A percentile compares a stretch with the other conserved stretches of the same genome.
Evolutionary conservation across 2,329 filamentous ascomycete genomes (phyloP).

Genomic region (Nothophaeocryptopus gaeumannii): DNA sequence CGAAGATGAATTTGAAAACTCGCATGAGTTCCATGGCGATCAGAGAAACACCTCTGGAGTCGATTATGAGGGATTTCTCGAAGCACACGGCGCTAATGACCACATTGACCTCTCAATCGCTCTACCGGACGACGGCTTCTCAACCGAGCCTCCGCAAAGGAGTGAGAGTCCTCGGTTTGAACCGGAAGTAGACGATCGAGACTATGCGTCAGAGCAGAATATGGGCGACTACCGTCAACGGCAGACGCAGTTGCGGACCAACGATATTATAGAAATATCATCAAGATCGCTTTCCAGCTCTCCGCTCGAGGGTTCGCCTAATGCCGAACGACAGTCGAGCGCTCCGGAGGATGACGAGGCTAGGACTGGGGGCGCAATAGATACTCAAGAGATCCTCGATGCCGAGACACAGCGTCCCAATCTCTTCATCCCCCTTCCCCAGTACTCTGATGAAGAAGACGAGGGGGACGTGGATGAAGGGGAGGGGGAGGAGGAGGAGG

Average conservation of each 20-base stretch:
- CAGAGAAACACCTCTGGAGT: too few relatives aligned
- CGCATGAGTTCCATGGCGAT: too few relatives aligned
- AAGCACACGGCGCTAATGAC: neutral
- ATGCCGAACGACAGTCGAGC: neutral
- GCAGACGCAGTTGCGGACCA: too few relatives aligned
- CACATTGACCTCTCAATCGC: conserved; percentile 5
- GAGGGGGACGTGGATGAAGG: conserved; percentile 11
- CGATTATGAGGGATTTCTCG: too few relatives aligned
- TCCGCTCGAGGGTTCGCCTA: neutral
- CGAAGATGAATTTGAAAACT: too few relatives aligned
- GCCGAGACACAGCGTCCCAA: conserved; percentile 32
- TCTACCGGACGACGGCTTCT: neutral
- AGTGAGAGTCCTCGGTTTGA: too few relatives aligned
- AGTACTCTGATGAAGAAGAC: conserved; percentile 18
- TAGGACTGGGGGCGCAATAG: conserved; percentile 9
- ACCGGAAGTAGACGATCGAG: too few relatives aligned
- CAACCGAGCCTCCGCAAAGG: too few relatives aligned
- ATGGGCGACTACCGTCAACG: too few relatives aligned
- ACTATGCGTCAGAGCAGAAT: too few relatives aligned
- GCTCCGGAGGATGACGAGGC: too few relatives aligned
- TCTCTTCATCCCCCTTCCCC: conserved; percentile 28
- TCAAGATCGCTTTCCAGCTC: conserved; percentile 10
- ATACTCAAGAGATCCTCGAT: conserved; percentile 36
- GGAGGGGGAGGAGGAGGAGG: neutral
- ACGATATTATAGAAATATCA: conserved; percentile 4